Evolutionary conservation across 1,139 yeast species (phyloP).

Genomic region (Zhuliangozyma blackwelliae): DNA sequence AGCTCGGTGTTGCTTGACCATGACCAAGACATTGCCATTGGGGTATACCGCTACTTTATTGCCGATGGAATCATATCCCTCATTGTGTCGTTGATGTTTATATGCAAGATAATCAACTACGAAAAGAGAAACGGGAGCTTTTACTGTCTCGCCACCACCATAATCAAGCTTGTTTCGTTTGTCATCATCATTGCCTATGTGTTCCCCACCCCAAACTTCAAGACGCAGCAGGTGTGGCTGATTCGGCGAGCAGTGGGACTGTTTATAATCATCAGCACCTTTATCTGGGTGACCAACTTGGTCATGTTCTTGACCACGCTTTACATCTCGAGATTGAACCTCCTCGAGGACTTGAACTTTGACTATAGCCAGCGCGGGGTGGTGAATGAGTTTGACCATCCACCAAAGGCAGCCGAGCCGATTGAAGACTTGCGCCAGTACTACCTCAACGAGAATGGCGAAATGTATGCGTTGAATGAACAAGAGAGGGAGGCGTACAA

Average conservation of each 20-base stretch:
- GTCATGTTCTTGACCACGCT: conserved; percentile 39
- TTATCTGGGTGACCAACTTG: conserved; percentile 37
- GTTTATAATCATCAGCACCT: conserved; percentile 35
- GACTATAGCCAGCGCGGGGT: conserved; percentile 19
- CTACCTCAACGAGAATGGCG: conserved; percentile 30
- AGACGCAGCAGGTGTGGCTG: conserved; percentile 21
- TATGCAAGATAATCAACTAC: conserved; percentile 32
- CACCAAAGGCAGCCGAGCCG: not conserved
- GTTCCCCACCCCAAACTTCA: conserved; percentile 15
- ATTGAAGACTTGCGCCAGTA: conserved; percentile 22
- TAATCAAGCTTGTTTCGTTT: conserved; percentile 13
- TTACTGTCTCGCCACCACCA: conserved; percentile 34
- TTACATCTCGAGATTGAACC: conserved; percentile 37
- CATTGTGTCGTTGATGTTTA: conserved; percentile 31
- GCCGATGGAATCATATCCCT: conserved; percentile 36
- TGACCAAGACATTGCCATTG: conserved; percentile 20
- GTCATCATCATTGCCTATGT: conserved; percentile 9
- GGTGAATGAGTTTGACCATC: conserved; percentile 5
- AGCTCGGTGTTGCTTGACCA: conserved; percentile 22
- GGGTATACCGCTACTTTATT: conserved; percentile 35
- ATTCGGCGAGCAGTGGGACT: conserved; percentile 37
- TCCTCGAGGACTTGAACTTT: conserved; percentile 34
- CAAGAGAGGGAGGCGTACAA: conserved; percentile 17
- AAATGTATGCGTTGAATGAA: conserved; percentile 30
- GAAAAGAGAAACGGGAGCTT: conserved; percentile 43